Conservation (phyloP, 306 rosid genomes). For the Cyclanthera cordifolia region DNA sequence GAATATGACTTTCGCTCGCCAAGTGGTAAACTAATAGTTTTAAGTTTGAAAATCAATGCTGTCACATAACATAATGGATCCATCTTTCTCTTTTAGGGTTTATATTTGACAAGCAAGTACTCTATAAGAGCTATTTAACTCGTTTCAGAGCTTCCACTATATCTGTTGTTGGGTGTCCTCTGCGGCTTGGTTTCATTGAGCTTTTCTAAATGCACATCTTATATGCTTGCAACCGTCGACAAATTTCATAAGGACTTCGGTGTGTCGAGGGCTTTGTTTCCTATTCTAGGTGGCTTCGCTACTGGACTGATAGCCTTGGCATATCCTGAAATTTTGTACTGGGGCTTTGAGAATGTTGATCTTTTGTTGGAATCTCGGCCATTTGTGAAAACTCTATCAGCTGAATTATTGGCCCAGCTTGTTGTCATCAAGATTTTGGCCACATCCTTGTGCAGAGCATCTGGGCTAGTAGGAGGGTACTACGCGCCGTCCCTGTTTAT, state of each 20-base stretch:
- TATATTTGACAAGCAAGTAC: constrained; percentile 21
- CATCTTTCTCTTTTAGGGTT: constrained; percentile 5
- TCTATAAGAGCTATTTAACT: constrained; percentile 28
- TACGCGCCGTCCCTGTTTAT: constrained; percentile 92
- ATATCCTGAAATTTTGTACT: constrained; percentile 85
- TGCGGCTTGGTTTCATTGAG: constrained; percentile 77
- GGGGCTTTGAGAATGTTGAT: constrained; percentile 95
- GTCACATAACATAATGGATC: not conserved
- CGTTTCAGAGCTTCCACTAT: constrained; percentile 88
- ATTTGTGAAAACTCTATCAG: constrained; percentile 54
- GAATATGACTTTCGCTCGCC: constrained; percentile 80
- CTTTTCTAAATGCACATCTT: constrained; percentile 71
- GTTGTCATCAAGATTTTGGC: constrained; percentile 67
- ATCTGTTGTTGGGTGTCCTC: constrained; percentile 73
- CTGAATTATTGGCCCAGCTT: constrained; percentile 70
- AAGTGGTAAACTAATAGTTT: constrained; percentile 38
- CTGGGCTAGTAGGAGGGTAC: constrained; percentile 90
- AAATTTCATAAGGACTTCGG: constrained; percentile 47
- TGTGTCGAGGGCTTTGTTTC: constrained; percentile 47
- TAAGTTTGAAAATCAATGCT: constrained; percentile 4
- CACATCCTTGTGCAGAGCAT: constrained; percentile 81
- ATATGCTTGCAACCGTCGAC: constrained; percentile 43
- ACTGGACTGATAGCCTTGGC: constrained; percentile 74
- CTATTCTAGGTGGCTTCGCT: constrained; percentile 71
- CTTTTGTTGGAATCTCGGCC: constrained; percentile 87